Conservation (phyloP, 805 yeast species). For the Yamadazyma olivae region DNA sequence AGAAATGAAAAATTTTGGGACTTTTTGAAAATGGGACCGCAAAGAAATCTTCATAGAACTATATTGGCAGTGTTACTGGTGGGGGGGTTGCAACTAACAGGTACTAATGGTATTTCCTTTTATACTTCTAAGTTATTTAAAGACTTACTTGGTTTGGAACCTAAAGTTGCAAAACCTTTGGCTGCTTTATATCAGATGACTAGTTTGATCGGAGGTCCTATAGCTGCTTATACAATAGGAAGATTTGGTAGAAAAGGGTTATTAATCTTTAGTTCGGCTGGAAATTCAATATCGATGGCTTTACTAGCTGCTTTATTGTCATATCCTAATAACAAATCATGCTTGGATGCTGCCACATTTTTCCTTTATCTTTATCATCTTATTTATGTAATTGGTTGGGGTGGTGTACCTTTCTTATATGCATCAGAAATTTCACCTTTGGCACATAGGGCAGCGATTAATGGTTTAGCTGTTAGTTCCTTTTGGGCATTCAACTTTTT, state of each 20-base stretch:
- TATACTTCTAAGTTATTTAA: constrained; percentile 37
- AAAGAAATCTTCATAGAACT: constrained; percentile 43
- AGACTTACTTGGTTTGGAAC: constrained; percentile 40
- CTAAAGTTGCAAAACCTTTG: constrained; percentile 34
- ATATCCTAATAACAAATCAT: no score
- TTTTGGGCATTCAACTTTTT: no score
- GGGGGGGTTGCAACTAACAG: constrained; percentile 45
- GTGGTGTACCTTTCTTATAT: no score
- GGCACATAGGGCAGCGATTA: no score
- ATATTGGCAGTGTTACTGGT: constrained; percentile 40
- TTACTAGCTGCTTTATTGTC: no score
- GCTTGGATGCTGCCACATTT: no score
- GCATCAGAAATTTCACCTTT: no score
- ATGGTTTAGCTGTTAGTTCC: no score
- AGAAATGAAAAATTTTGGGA: constrained; percentile 22
- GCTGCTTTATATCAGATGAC: constrained; percentile 41
- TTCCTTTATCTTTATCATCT: no score
- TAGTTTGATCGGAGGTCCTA: constrained; percentile 36
- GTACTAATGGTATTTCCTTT: constrained; percentile 42
- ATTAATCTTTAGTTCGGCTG: constrained; percentile 35
- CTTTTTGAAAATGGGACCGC: constrained; percentile 38
- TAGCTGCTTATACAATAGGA: constrained; percentile 44
- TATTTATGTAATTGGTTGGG: no score
- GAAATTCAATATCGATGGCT: constrained; percentile 43
- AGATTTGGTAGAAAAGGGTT: constrained; percentile 35